Evolutionary conservation across 1,284 basidiomycete genomes (phyloP), one percentile per base, ranked within the genome.

Genomic region (Leccinum variabile): DNA sequence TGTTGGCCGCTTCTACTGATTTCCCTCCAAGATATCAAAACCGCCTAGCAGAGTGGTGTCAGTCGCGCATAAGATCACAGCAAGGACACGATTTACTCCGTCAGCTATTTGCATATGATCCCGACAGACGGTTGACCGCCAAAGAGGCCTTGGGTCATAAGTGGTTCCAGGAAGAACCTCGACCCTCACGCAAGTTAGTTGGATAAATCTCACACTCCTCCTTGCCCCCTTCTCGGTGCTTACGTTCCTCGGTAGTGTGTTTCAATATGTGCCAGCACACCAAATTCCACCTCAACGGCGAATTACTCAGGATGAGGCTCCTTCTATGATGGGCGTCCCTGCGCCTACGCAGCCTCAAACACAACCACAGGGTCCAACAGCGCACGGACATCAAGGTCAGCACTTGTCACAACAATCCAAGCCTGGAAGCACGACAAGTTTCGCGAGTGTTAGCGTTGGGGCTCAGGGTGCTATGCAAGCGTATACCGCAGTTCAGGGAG

Each of bases 31-130:
- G 88, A 54, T 91, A 87, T 70, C 77, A 82, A 28, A 87, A 90
- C 68, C 86, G 85, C 22, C 82, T 96, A 0, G 72, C 77, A 0
- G 84, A 88, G 11, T 98, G 97, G 97, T 97, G 92, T 69, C 81
- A 82, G 67, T 81, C 80, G 35, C 85, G 85, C 39, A 81, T 89
- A 46, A 81, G 85, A 58, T 84, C 82, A 61, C 82, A 77, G 41
- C 80, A 79, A 25, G 94, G 91, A 4, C 89, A 91, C 69, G 92
- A 97, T 65, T 86, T 99, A 56, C 85, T 98, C n/a, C 84, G 84
- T 7, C 81, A 84, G 65, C 81, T 97, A 41, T 95, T 98, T 72
- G 85, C 87, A 28, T 99, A 96, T 78, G 95, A 98, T 76, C 97
- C 97, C 0, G 89, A 91, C 65, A 87, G 84, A 67, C 84, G 97